Evolutionary conservation across 805 yeast species (phyloP), one percentile per base, ranked within the genome.

Genomic region (Priceomyces haplophilus): DNA sequence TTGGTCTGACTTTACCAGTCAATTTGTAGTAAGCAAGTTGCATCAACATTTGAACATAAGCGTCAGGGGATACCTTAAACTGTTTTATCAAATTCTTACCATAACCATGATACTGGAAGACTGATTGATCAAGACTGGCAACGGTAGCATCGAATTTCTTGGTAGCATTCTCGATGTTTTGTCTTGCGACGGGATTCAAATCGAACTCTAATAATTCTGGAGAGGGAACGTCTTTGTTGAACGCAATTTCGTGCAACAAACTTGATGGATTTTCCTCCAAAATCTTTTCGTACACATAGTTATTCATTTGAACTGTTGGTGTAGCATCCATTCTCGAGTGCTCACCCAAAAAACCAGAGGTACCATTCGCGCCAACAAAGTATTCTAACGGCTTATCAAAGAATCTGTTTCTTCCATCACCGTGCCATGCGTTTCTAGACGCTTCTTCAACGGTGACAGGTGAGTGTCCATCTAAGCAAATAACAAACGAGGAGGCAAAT

Each of bases 311-410:
- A 56, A 88, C 80, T 23, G 96, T 91, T 59, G 97, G 96, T 7
- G 97, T 88, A 48, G 98, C 99, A 65, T 91, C 99, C 98, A 91
- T 91, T 72, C 80, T 85, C 17, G 97, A 88, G 72, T 91, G 99
- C 71, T 91, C 99, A 48, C 96, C 97, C 59, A 89, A 67, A 70
- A 90, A 91, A 0, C 97, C 98, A 6, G 97, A 87, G 49, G 81
- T 75, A 46, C 93, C 96, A 64, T 88, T 89, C 48, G 79, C 82
- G 46, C 85, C 72, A 42, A 91, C 80, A 53, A 89, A 77, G 62
- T 88, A 82, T 71, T 91, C 93, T 46, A 86, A 70, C 3, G 97
- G 91, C 72, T 91, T 91, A 72, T 91, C 98, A 63, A 78, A 91
- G 72, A 77, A 91, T 56, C 99, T 77, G 73, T 93, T 91, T 54